Evolutionary conservation across 768 basidiomycete species (phyloP), one percentile per base, ranked within the genome.

Genomic region (Pholiota microspora): DNA sequence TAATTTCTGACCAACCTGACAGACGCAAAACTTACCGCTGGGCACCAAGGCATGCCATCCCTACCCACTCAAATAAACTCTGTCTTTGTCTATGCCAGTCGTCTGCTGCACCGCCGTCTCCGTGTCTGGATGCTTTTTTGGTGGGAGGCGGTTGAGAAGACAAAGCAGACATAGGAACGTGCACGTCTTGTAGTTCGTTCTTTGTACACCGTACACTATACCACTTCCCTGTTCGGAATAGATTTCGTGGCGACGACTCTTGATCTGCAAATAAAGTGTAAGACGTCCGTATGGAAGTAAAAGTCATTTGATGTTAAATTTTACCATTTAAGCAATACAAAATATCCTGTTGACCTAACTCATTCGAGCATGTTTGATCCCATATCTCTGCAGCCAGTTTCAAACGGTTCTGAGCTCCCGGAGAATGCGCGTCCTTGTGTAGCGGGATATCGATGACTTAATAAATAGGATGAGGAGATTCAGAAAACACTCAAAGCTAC

Each of bases 1-100:
- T 34, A 29, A 9, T 29, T 29, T 42, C 40, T 13, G 50, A 25
- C 32, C 50, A 36, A 28, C 16, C 7, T 24, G 9, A 27, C 9
- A 16, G 25, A 46, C n/a, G 12, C n/a, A n/a, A 38, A 57, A 40
- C 64, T 5, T 56, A 85, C 89, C 89, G 75, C 63, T 87, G 85
- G 1, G 89, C 74, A 12, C 82, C 86, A 4, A 90, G 62, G 53
- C 74, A 75, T 2, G 82, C 85, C 81, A 90, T 79, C 6, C 88
- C 89, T 7, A 83, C 74, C 89, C 89, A 91, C 64, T 90, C 89
- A 49, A 86, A 85, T 13, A 88, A 67, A 2, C 63, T 68, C 7
- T 68, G 64, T 38, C 80, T 67, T 7, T 73, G 70, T 8, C 72
- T 69, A 6, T 77, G 66, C 77, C 83, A 83, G 53, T 84, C 82